Evolutionary conservation across 768 basidiomycete genomes (phyloP), one percentile per base, ranked within the genome.

Genomic region (Glaciozyma martinii): DNA sequence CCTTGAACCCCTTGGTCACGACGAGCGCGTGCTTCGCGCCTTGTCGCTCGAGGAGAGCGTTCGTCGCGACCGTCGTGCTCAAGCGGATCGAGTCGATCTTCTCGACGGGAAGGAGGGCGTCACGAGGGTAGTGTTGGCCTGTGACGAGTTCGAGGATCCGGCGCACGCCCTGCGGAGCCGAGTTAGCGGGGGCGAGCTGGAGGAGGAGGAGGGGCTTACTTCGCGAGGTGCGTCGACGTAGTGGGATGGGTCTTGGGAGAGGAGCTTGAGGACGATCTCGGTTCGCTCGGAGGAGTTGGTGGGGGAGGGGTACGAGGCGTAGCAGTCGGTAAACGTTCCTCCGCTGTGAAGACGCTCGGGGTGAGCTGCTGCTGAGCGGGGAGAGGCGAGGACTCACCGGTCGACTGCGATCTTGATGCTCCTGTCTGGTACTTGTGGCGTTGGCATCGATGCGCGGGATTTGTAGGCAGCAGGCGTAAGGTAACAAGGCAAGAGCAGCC

Each of bases 1-100:
- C 93, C 74, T 76, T 62, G 81, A 93, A 94, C 0, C 91, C 91
- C 66, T 84, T 84, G 1, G 94, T 97, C 73, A 93, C 94, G 19
- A 95, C 78, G 43, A 98, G 80, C 0, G 90, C 93, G 65, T 94
- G 90, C 67, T 85, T 86, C 72, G 90, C 87, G 1, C 94, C 94
- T 76, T 94, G 93, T 55, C 94, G 85, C 73, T 98, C 94, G 9
- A 98, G 82, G 0, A 98, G 82, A 0, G 94, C 93, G 72, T 97
- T 98, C 23, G 94, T 98, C 0, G 92, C 93, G 5, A 97, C 90
- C 0, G 94, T 98, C 23, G 55, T 56, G 15, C 37, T 40, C 5
- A 56, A n/a, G 9, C 55, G 55, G 37, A 56, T 56, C 8, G 55
- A 56, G 37, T n/a, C 89, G 62, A 90, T 89, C 76, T 89, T 90